These are phyloP conservation scores for Oenanthe javanica DNA, from an alignment of 140 eudicot species.

Conservation along the genomic window DNA sequence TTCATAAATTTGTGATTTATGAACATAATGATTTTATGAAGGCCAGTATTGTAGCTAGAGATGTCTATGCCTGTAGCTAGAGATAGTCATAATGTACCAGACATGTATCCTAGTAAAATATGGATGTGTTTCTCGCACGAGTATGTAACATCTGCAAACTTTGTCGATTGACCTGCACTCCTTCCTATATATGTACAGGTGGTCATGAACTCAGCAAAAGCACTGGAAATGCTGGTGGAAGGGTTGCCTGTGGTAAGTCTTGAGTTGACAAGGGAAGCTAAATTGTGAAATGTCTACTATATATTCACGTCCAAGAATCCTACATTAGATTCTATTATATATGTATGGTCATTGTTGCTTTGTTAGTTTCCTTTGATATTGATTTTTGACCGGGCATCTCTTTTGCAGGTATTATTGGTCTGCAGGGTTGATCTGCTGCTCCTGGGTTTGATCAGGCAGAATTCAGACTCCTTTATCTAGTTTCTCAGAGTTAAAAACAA, in stretches of 20 bases:
- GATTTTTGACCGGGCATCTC: neutral
- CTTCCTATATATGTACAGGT: conserved; percentile 32
- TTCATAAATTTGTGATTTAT: neutral
- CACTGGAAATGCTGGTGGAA: conserved; percentile 99
- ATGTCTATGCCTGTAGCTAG: neutral
- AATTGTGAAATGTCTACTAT: neutral
- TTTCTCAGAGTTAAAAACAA: neutral
- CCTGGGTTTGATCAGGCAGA: neutral
- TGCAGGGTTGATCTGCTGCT: conserved; percentile 51
- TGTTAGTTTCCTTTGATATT: neutral
- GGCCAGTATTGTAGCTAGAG: neutral
- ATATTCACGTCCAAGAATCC: neutral
- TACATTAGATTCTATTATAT: neutral
- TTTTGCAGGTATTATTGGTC: conserved; percentile 72
- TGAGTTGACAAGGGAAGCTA: neutral
- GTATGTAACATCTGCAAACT: neutral
- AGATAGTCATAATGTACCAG: neutral
- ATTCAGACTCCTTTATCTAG: too few species aligned
- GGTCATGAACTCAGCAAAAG: conserved; percentile 96
- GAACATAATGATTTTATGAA: neutral
- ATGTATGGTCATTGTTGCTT: neutral
- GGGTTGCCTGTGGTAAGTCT: conserved; percentile 90
- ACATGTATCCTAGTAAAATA: neutral
- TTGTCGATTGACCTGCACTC: neutral
- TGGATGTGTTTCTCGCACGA: neutral